Evolutionary conservation across 768 basidiomycete species (phyloP).

Genomic region (Gloeophyllum trabeum): DNA sequence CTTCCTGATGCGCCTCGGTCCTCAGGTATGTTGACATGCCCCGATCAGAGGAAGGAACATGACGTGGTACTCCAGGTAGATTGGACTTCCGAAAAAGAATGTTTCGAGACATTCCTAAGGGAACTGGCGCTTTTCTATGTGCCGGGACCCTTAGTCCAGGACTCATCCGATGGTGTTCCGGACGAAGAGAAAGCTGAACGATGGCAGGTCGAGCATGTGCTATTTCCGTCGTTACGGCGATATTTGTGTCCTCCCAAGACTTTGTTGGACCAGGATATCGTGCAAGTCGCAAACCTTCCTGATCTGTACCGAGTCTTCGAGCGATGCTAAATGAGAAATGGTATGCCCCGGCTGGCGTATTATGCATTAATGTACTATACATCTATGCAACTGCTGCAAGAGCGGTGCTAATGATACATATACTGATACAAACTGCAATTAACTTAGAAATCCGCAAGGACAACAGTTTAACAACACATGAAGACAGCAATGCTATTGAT

Average conservation of each 20-base stretch:
- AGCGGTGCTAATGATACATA: too few species aligned
- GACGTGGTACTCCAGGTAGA: slow-evolving; percentile 48
- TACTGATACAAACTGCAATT: background rate
- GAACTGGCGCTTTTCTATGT: slow-evolving; percentile 91
- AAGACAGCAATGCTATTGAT: background rate
- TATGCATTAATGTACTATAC: background rate
- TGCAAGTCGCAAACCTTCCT: slow-evolving; percentile 82
- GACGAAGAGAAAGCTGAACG: slow-evolving; percentile 38
- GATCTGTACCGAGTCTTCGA: slow-evolving; percentile 95
- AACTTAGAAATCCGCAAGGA: background rate
- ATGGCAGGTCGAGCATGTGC: slow-evolving; percentile 86
- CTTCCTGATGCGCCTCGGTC: slow-evolving; percentile 85
- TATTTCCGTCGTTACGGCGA: slow-evolving; percentile 79
- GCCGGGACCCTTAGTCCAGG: slow-evolving; percentile 38
- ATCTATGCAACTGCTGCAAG: background rate
- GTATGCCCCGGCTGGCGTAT: slow-evolving; percentile 5
- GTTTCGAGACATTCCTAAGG: slow-evolving; percentile 76
- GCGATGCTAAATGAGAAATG: too few species aligned
- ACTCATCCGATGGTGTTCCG: background rate
- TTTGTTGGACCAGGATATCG: slow-evolving; percentile 60
- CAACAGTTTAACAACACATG: background rate
- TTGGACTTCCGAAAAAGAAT: slow-evolving; percentile 78
- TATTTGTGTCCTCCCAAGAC: slow-evolving; percentile 62
- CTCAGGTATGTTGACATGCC: slow-evolving; percentile 49
- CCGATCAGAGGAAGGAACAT: background rate